Percentiles rank a stretch among this genome's conserved stretches.
Evolutionary conservation across 1,139 yeast genomes (phyloP).

Genomic region (Blastobotrys illinoisensis): DNA sequence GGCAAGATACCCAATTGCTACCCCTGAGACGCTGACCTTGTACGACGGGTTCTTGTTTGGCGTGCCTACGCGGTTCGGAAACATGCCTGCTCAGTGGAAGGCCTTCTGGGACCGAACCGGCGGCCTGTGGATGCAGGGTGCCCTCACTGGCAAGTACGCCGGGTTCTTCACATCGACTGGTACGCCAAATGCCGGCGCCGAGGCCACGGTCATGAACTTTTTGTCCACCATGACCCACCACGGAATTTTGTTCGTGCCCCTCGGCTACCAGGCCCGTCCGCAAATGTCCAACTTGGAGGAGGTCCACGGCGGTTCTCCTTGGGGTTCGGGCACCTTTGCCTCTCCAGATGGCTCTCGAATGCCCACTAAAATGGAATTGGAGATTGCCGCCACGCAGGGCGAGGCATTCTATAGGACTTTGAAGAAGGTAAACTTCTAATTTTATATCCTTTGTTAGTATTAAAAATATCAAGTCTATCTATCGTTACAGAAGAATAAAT

Average conservation of each 20-base stretch:
- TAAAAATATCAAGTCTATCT: too few species aligned
- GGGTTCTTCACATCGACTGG: constrained; percentile 56
- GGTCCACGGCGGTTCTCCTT: constrained; percentile 68
- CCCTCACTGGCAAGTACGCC: constrained; percentile 51
- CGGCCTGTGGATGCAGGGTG: constrained; percentile 55
- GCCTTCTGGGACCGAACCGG: constrained; percentile 59
- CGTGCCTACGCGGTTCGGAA: constrained; percentile 60
- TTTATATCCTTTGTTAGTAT: too few species aligned
- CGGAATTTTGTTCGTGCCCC: constrained; percentile 57
- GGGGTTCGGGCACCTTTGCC: constrained; percentile 67
- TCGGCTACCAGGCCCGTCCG: constrained; percentile 52
- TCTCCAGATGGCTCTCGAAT: constrained; percentile 63
- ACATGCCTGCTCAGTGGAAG: constrained; percentile 59
- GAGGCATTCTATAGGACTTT: constrained; percentile 44
- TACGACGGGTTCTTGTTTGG: constrained; percentile 62
- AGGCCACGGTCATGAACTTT: constrained; percentile 46
- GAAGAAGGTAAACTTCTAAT: not conserved
- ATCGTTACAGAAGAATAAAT: not conserved
- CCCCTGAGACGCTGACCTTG: constrained; percentile 43
- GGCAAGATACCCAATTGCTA: constrained; percentile 49
- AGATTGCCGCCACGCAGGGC: constrained; percentile 60
- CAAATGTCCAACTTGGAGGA: constrained; percentile 50
- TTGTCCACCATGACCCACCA: constrained; percentile 54
- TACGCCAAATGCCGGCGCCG: constrained; percentile 63
- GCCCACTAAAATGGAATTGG: constrained; percentile 54